Evolutionary conservation across 179 eudicot species (phyloP), one percentile per base, ranked within the genome.

Genomic region (Silene coronaria): DNA sequence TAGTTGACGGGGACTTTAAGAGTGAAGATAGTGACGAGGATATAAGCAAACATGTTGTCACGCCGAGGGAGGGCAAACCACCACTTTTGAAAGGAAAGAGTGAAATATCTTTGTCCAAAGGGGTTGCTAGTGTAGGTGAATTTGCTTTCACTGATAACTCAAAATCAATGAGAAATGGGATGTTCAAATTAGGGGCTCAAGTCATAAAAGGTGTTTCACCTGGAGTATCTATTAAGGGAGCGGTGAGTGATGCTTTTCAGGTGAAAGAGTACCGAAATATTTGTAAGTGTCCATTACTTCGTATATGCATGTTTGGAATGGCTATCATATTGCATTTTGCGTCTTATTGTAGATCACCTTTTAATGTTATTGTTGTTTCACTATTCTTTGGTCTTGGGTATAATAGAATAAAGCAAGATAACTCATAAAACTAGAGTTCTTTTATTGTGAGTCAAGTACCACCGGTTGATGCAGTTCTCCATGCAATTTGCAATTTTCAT

Each of bases 111-210:
- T 53, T 79, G n/a, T 12, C 4, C 13, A 9, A 67, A 28, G 81
- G 81, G 16, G 74, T 67, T 38, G 81, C 73, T 32, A n/a, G 23
- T 59, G 6, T 57, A 12, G 12, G 53, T 24, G 36, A 73, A 42
- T 26, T 78, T 6, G 53, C 59, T 27, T 78, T 78, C 32, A 78
- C 81, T 8, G 81, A 78, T 23, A 73, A 74, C 32, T 78, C 81
- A 12, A 73, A 10, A n/a, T 67, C 59, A 36, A 38, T 42, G 32
- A 78, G 67, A 69, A 23, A 21, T 46, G 68, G 68, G 16, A 78
- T 57, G n/a, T 78, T 78, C 68, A 73, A 73, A 28, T 28, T 78
- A 48, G 81, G 73, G 24, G 81, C 77, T 73, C 28, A 28, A 21
- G 48, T 73, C 19, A n/a, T 57, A 22, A 59, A 67, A 38, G 66